Evolutionary conservation across 2,329 filamentous ascomycete species (phyloP).

Genomic region (Pseudopyrenochaeta lycopersici): DNA sequence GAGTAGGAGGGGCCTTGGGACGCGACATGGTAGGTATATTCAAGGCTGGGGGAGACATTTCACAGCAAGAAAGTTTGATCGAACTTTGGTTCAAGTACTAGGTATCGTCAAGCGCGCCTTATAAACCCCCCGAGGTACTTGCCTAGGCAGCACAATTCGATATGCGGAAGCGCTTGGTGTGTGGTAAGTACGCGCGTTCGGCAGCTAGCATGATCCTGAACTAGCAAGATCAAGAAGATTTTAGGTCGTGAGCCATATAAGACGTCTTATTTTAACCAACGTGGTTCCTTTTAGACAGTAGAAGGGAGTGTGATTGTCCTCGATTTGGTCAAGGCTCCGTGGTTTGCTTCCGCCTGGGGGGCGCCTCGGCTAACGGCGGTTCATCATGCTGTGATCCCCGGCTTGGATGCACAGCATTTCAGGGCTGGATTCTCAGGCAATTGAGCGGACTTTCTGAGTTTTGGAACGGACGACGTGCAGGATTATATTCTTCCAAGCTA

Average conservation of each 20-base stretch:
- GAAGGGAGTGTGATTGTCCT: neutral
- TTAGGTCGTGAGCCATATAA: neutral
- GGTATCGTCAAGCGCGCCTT: neutral
- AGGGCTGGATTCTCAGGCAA: no score
- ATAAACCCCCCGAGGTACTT: neutral
- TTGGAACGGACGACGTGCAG: no score
- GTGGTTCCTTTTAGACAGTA: neutral
- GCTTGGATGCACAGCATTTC: no score
- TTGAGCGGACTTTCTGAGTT: neutral
- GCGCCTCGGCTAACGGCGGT: slow-evolving; percentile 27
- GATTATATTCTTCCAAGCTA: no score
- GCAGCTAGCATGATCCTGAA: neutral
- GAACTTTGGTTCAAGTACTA: neutral
- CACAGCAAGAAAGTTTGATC: neutral
- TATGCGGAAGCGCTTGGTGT: neutral
- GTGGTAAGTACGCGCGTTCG: neutral
- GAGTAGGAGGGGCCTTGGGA: neutral
- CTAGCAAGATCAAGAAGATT: neutral
- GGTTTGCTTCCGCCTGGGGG: neutral
- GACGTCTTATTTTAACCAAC: neutral
- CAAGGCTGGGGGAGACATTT: neutral
- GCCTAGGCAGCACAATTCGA: slow-evolving; percentile 1
- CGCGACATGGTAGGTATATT: neutral
- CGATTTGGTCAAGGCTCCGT: neutral
- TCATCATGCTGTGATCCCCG: slow-evolving; percentile 1